phyloP scores from a whole-genome alignment of 495 filamentous ascomycete species.

The Viridothelium virens region DNA sequence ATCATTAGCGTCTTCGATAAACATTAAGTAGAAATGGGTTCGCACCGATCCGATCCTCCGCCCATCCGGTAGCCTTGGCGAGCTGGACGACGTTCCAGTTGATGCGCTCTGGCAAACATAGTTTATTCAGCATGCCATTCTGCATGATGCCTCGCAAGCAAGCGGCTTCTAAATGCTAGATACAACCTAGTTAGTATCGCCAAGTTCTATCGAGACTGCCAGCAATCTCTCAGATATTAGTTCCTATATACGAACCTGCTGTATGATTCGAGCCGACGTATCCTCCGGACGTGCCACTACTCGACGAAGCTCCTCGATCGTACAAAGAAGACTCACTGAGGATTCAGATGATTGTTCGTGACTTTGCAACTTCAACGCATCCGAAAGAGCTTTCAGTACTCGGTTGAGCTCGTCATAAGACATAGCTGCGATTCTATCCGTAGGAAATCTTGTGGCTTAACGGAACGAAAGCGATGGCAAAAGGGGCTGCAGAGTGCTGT shows the following conservation, averaged over 20 bases:
- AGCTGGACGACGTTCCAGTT: background rate
- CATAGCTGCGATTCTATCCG: background rate
- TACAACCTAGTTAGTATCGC: background rate
- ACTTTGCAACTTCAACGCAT: too few relatives aligned
- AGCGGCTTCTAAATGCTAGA: slow-evolving; percentile 3
- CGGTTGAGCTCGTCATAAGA: background rate
- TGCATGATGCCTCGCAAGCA: background rate
- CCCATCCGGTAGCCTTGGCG: background rate
- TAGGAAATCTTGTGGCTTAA: background rate
- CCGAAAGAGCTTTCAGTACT: background rate
- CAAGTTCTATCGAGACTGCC: too few relatives aligned
- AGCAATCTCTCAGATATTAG: background rate
- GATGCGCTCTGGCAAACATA: background rate
- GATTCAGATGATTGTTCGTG: background rate
- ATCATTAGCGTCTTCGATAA: background rate
- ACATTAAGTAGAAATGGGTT: background rate
- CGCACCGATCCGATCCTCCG: background rate
- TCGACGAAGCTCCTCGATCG: background rate
- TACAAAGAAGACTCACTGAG: background rate
- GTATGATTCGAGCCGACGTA: background rate
- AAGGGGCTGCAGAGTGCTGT: background rate
- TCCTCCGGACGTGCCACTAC: slow-evolving; percentile 1
- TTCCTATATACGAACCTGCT: background rate
- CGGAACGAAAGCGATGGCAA: background rate
- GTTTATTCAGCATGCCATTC: background rate